Base-by-base conservation (phyloP, 2,329 filamentous ascomycete species). In the Colletotrichum magnum region DNA sequence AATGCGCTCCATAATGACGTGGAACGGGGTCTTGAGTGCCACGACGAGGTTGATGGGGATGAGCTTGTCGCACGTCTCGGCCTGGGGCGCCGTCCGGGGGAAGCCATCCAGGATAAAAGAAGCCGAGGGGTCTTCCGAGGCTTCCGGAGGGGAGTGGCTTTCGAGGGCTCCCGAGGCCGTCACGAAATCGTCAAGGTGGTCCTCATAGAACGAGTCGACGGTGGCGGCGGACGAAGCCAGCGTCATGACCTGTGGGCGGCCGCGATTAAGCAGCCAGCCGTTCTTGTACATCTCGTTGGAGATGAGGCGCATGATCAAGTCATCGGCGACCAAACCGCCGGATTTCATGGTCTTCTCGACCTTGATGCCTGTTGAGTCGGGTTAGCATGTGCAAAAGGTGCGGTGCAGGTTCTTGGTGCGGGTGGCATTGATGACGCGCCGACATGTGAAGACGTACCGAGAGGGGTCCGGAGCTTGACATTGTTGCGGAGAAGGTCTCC, bases 81-180 rank as follows among this genome's bases (percentile, higher is more conserved):
- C 96, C 81, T 99, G 96, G 3, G 84, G 78, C 1, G 93, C 92
- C 6, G 94, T 99, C 73, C 96, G 92, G 2, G 96, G 96, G 81
- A 98, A 99, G 16, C 96, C 96, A 79, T 99, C 96, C 61, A 99
- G 92, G 72, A 99, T 93, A 80, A 98, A 98, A 1, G 94, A 97
- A 9, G 94, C 94, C 1, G 89, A 84, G 0, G 94, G 93, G 71
- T 92, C 87, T 50, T 96, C 88, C 57, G 91, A 90, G 53, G 86
- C 84, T 62, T 81, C 80, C 36, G 81, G 81, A 69, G 76, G 81
- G 69, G 75, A 74, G 74, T 73, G 79, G 72, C 73, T 76, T 59
- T 83, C 81, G 58, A 81, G 76, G 58, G 80, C 80, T 41, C 80
- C 78, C 5, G 80, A 75, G 18, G 83, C 78, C 59, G 84, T 78